Conservation (phyloP, 2,329 filamentous ascomycete species). For the Xylaria sp. region DNA sequence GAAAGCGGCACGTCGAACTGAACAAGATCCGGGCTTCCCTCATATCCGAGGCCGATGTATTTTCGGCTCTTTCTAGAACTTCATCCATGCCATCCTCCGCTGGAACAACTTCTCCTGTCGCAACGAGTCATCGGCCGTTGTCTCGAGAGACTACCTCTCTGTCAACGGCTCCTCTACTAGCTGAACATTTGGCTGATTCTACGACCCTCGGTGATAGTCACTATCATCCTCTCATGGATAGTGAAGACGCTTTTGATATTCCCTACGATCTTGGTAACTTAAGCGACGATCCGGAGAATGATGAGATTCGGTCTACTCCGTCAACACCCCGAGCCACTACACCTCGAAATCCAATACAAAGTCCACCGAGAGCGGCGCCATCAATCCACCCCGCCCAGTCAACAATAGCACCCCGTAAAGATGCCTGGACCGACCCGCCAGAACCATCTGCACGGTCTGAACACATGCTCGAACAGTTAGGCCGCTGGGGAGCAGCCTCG, state of each 20-base stretch:
- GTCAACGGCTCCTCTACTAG: slow-evolving; percentile 35
- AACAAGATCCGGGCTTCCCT: slow-evolving; percentile 71
- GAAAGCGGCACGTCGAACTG: slow-evolving; percentile 73
- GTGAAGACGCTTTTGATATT: slow-evolving; percentile 67
- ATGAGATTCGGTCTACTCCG: slow-evolving; percentile 52
- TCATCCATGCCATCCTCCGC: slow-evolving; percentile 69
- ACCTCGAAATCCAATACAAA: slow-evolving; percentile 55
- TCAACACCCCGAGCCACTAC: slow-evolving; percentile 64
- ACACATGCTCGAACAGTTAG: slow-evolving; percentile 48
- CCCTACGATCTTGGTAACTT: slow-evolving; percentile 62
- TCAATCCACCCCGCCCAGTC: slow-evolving; percentile 49
- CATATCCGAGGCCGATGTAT: slow-evolving; percentile 74
- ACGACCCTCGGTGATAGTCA: slow-evolving; percentile 51
- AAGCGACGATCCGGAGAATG: slow-evolving; percentile 50
- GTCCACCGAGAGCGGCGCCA: slow-evolving; percentile 45
- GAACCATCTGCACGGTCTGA: slow-evolving; percentile 53
- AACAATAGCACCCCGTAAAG: slow-evolving; percentile 45
- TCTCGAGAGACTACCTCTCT: slow-evolving; percentile 42
- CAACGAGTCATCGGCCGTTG: slow-evolving; percentile 46
- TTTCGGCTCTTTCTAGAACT: slow-evolving; percentile 68
- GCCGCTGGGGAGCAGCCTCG: slow-evolving; percentile 41
- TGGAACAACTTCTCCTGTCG: slow-evolving; percentile 59
- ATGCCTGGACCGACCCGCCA: slow-evolving; percentile 49
- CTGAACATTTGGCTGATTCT: slow-evolving; percentile 49
- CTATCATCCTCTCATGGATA: slow-evolving; percentile 57